These are phyloP conservation scores for Blastobotrys buckinghamii DNA, from an alignment of 1,139 yeast genomes.

Conservation along the genomic window DNA sequence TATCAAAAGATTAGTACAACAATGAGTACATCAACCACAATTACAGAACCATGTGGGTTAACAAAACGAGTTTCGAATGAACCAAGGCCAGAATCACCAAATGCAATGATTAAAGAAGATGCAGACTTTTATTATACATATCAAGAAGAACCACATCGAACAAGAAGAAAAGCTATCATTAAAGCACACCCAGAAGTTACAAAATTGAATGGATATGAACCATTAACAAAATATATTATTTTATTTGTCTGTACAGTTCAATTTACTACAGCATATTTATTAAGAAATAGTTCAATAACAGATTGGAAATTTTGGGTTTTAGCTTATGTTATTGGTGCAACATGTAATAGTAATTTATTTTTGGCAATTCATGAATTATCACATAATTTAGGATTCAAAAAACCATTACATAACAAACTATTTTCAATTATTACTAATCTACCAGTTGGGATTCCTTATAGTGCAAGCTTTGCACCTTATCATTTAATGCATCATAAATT, in stretches of 20 bases:
- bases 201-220: conserved; percentile 81
- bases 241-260: conserved; percentile 60
- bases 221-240: conserved; percentile 73
- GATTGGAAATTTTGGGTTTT: conserved; percentile 50
- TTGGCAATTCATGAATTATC: conserved; percentile 84
- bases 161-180: conserved; percentile 66
- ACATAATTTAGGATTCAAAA: conserved; percentile 80
- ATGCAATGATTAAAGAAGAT: conserved; percentile 1
- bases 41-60: not conserved
- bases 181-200: conserved; percentile 73
- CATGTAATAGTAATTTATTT: conserved; percentile 76
- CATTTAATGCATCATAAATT: conserved; percentile 90
- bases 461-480: conserved; percentile 88
- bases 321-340: conserved; percentile 81
- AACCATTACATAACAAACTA: conserved; percentile 68
- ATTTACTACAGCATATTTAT: conserved; percentile 51
- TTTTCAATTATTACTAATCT: conserved; percentile 73
- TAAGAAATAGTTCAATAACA: conserved; percentile 51
- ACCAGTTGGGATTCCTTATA: conserved; percentile 86
- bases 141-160: conserved; percentile 73
- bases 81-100: not conserved
- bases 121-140: conserved; percentile 69
- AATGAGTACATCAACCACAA: not conserved
- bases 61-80: not conserved
- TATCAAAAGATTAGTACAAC: not conserved